Evolutionary conservation across 495 filamentous ascomycete genomes (phyloP), one percentile per base, ranked within the genome.

Genomic region (Aspergillus funiculosus): DNA sequence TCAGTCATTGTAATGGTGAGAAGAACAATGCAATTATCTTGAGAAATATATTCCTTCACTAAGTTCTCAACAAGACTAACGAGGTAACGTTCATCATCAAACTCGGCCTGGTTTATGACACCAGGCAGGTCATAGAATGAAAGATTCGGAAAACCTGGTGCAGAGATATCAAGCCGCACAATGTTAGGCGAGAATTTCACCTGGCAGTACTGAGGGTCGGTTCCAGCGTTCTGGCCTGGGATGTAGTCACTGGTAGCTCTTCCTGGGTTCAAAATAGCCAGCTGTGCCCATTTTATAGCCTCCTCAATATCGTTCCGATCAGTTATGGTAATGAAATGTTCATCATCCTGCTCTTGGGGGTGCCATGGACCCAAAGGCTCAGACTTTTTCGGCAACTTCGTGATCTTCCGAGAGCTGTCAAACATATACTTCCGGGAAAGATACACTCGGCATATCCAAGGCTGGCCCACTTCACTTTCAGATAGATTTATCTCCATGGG

Each of bases 61-160:
- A 94, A 60, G 20, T 84, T 85, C 44, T 78, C 73, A 0, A 94
- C 80, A 0, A 89, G 73, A 0, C 62, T 54, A 4, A 86, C 80
- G 0, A 91, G 66, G 38, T 86, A 84, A 0, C 64, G 63, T 21
- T 86, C 80, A n/a, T 80, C 67, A 2, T 74, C 67, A 5, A 78
- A 66, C 27, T 81, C 77, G 0, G 75, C 67, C 0, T 79, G 80
- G 39, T 79, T 78, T 49, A 94, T 87, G 3, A 91, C 78, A 0
- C 88, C 88, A 0, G 88, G 88, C 0, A 94, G 64, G 52, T 94
- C 88, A 50, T 83, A 89, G 48, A 94, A 89, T 0, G 81, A 83
- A 0, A 94, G 60, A 27, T 82, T 79, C 0, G 85, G 81, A 0
- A 90, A 74, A 0, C 71, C 70, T 0, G 85, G 82, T 0, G 78